Conservation (phyloP, 164 flowering plant genomes). For the Aristolochia contorta region DNA sequence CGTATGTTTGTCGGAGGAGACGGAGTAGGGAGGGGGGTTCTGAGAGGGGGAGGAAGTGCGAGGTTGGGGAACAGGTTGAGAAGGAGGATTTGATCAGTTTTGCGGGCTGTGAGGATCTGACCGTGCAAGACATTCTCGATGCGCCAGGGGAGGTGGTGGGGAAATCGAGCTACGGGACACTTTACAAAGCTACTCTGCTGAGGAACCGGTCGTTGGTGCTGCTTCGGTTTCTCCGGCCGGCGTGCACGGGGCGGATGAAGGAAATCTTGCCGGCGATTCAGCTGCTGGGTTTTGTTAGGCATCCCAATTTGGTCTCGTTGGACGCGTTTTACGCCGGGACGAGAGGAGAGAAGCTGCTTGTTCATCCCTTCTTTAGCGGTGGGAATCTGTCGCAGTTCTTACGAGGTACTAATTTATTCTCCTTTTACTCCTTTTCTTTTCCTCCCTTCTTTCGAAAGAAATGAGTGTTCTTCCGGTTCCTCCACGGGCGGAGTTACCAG, state of each 20-base stretch:
- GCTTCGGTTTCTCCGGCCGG: conserved; percentile 79
- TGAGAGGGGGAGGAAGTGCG: conserved; percentile 20
- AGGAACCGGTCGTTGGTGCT: conserved; percentile 29
- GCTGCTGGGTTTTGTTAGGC: conserved; percentile 56
- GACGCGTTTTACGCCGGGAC: conserved; percentile 70
- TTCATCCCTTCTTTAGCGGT: conserved; percentile 58
- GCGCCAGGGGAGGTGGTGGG: conserved; percentile 96
- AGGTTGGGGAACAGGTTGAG: conserved; percentile 12
- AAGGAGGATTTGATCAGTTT: conserved; percentile 51
- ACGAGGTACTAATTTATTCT: conserved; percentile 35
- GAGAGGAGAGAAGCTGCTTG: conserved; percentile 84
- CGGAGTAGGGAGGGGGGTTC: not conserved
- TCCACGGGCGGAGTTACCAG: too few species aligned
- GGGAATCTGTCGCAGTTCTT: conserved; percentile 69
- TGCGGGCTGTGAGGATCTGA: conserved; percentile 56
- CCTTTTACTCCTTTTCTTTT: not conserved
- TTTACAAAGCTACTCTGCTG: conserved; percentile 63
- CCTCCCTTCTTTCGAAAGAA: too few species aligned
- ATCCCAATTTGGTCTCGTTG: conserved; percentile 79
- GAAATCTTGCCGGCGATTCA: conserved; percentile 37
- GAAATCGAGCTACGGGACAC: conserved; percentile 80
- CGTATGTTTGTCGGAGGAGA: conserved; percentile 12
- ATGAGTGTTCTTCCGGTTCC: too few species aligned
- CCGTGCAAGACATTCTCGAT: conserved; percentile 63
- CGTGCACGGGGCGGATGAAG: conserved; percentile 31